Conservation (phyloP, 805 yeast genomes). For the Candida argentea region DNA sequence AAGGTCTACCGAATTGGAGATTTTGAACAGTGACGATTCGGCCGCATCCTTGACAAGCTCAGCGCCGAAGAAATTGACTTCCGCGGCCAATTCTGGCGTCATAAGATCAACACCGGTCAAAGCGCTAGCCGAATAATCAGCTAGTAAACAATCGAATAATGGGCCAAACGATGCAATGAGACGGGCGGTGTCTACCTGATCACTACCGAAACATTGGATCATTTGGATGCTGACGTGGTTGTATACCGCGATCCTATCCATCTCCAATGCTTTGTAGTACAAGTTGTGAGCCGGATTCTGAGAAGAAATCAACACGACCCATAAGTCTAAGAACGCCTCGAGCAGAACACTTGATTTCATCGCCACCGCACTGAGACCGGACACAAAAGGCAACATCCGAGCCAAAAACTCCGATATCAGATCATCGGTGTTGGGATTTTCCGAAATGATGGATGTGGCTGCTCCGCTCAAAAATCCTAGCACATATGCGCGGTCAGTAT, state of each 20-base stretch:
- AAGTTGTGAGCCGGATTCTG: slow-evolving; percentile 9
- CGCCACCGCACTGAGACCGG: slow-evolving; percentile 9
- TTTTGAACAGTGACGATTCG: too few relatives aligned
- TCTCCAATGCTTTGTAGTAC: slow-evolving; percentile 14
- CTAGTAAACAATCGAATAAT: slow-evolving; percentile 7
- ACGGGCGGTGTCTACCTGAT: slow-evolving; percentile 1
- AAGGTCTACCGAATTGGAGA: slow-evolving; percentile 8
- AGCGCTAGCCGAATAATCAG: slow-evolving; percentile 4
- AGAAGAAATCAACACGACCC: slow-evolving; percentile 14
- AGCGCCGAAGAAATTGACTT: slow-evolving; percentile 15
- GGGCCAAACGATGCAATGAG: slow-evolving; percentile 6
- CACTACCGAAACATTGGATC: slow-evolving; percentile 5
- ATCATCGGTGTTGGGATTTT: slow-evolving; percentile 7
- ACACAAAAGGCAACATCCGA: slow-evolving; percentile 11
- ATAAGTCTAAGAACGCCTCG: slow-evolving; percentile 14
- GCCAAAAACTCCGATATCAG: slow-evolving; percentile 10
- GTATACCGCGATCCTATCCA: slow-evolving; percentile 16
- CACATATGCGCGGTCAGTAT: slow-evolving; percentile 14
- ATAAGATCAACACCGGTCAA: slow-evolving; percentile 5
- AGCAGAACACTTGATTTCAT: slow-evolving; percentile 13
- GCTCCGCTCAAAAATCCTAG: slow-evolving; percentile 34
- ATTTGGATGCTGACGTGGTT: slow-evolving; percentile 16
- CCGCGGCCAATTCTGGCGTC: slow-evolving; percentile 14
- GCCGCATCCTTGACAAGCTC: slow-evolving; percentile 13
- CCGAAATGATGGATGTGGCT: slow-evolving; percentile 17